A percentile compares a stretch with the other conserved stretches of the same genome.
phyloP scores from a whole-genome alignment of 164 flowering plant genomes.

The Vitis riparia region DNA sequence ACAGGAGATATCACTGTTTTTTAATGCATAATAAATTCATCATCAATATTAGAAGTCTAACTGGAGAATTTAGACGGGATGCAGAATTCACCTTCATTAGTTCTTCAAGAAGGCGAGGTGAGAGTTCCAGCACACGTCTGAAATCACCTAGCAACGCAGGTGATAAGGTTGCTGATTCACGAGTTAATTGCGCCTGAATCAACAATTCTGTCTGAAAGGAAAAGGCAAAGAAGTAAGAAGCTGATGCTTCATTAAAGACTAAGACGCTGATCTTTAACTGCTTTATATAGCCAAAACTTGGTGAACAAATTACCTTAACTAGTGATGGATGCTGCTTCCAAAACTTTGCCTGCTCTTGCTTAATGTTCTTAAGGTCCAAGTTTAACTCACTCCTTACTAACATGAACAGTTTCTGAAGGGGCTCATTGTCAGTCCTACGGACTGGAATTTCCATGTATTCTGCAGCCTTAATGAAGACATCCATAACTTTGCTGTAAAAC shows the following conservation, averaged over 20 bases:
- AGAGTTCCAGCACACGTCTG: slow-evolving; percentile 73
- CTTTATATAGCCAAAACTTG: not conserved
- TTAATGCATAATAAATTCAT: no score
- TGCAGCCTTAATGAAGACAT: slow-evolving; percentile 90
- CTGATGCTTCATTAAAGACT: not conserved
- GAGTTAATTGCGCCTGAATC: slow-evolving; percentile 88
- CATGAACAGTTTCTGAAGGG: slow-evolving; percentile 86
- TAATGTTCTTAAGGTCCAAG: slow-evolving; percentile 84
- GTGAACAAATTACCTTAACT: slow-evolving; percentile 59
- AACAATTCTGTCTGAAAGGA: slow-evolving; percentile 81
- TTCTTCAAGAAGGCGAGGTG: slow-evolving; percentile 98
- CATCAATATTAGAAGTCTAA: no score
- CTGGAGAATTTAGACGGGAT: no score
- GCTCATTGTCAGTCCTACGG: slow-evolving; percentile 84
- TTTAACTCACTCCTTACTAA: slow-evolving; percentile 89
- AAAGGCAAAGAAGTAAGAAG: slow-evolving; percentile 10
- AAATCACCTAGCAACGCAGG: slow-evolving; percentile 67
- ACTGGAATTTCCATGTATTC: slow-evolving; percentile 96
- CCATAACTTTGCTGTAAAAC: slow-evolving; percentile 89
- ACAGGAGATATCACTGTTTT: no score
- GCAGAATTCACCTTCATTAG: slow-evolving; percentile 70
- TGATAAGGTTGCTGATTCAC: slow-evolving; percentile 64
- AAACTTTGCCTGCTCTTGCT: slow-evolving; percentile 95
- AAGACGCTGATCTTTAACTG: not conserved
- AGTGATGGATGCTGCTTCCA: slow-evolving; percentile 95